Evolutionary conservation across 108 stramenopile genomes (phyloP).

Genomic region (Craspedostauros australis): DNA sequence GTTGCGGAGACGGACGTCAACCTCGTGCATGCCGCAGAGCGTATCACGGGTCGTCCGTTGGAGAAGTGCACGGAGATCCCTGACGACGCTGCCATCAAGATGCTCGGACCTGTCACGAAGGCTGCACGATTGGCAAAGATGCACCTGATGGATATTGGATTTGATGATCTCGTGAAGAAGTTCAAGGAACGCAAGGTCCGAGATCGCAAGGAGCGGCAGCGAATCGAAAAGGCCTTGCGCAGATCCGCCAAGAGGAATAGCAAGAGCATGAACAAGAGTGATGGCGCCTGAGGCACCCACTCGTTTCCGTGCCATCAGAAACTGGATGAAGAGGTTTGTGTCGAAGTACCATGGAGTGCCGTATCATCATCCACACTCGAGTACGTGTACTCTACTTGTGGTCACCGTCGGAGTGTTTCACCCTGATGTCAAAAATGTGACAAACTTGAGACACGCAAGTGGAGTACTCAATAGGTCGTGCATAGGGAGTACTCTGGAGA

Average conservation of each 20-base stretch:
- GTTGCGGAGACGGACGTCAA: slow-evolving; percentile 83
- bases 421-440: too few relatives aligned
- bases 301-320: too few relatives aligned
- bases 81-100: slow-evolving; percentile 71
- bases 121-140: slow-evolving; percentile 82
- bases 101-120: slow-evolving; percentile 84
- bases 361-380: too few relatives aligned
- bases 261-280: background rate
- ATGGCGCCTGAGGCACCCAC: too few relatives aligned
- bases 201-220: slow-evolving; percentile 69
- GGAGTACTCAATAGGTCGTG: too few relatives aligned
- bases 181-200: slow-evolving; percentile 74
- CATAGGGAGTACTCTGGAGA: too few relatives aligned
- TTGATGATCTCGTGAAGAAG: slow-evolving; percentile 86
- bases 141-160: slow-evolving; percentile 87
- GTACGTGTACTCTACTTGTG: too few relatives aligned
- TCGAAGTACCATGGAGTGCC: too few relatives aligned
- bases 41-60: slow-evolving; percentile 58
- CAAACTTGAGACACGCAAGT: too few relatives aligned
- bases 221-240: slow-evolving; percentile 49
- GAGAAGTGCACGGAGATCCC: slow-evolving; percentile 75
- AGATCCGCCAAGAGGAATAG: slow-evolving; percentile 10
- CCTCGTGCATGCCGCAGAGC: slow-evolving; percentile 80
- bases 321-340: too few relatives aligned
- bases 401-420: too few relatives aligned